Evolutionary conservation across 345 rosid genomes (phyloP), one percentile per base, ranked within the genome.

Genomic region (Lumnitzera littorea): DNA sequence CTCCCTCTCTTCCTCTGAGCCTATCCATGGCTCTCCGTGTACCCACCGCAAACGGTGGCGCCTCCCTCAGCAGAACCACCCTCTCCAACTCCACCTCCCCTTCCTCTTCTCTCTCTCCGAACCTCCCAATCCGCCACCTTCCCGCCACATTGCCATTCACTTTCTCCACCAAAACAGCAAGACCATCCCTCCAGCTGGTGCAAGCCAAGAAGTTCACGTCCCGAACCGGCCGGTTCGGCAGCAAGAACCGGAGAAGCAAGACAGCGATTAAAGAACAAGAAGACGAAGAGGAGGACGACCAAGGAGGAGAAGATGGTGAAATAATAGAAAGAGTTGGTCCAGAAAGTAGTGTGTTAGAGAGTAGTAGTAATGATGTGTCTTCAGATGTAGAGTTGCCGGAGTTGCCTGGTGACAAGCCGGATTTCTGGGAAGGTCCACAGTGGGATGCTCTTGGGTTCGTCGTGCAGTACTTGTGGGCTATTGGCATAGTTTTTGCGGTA

Each of bases 381-480:
- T 60, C 52, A 6, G 79, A 49, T 53, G 80, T 70, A 41, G 87
- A 79, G 36, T 69, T 87, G 57, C 78, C 91, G 55, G 80, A 80
- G 52, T 95, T 89, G 63, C 91, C 84, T 0, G 88, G 95, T 12
- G 62, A 66, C 52, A 67, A 87, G 58, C 60, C 87, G 8, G 84
- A 79, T 71, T 89, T 87, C 62, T 92, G 86, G 79, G 98, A 92
- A 76, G 98, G 97, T 15, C 61, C 75, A 3, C 76, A 86, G 76
- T 92, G 88, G 90, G 96, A 89, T 58, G 85, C 70, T 58, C 47
- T 89, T 27, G 96, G 96, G 13, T 91, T 91, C 88, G 72, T 89
- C 58, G 76, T 89, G 53, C 85, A 91, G 70, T 91, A 89, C 65
- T 47, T 89, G 58, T 92, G 96, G 96, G 98, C 96, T 64, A 84